Percentiles rank a stretch among this genome's conserved stretches.
These are phyloP conservation scores for Castanea crenata DNA, from an alignment of 306 rosid species.

Conservation along the genomic window DNA sequence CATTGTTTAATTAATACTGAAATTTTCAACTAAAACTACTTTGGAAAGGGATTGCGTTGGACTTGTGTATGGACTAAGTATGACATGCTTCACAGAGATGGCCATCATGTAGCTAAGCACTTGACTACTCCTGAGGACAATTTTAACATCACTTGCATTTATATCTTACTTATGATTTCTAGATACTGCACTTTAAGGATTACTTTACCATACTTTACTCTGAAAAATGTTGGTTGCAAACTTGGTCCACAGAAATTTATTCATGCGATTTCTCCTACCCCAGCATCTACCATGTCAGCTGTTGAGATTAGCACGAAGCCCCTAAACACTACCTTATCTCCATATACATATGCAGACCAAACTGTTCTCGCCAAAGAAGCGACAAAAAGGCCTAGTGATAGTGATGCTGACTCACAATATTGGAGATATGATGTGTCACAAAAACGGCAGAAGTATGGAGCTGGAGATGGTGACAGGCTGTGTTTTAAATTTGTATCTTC, in stretches of 20 bases:
- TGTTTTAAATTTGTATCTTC: slow-evolving; percentile 89
- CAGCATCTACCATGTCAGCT: slow-evolving; percentile 83
- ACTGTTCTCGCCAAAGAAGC: slow-evolving; percentile 39
- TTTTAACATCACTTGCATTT: background rate
- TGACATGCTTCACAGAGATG: slow-evolving; percentile 9
- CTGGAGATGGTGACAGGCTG: slow-evolving; percentile 56
- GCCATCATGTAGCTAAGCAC: background rate
- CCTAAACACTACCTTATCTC: slow-evolving; percentile 68
- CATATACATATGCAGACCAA: slow-evolving; percentile 49
- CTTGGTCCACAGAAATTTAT: slow-evolving; percentile 80
- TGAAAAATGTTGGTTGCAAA: background rate
- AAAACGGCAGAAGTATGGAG: slow-evolving; percentile 72
- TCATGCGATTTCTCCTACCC: slow-evolving; percentile 93
- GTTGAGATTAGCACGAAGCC: slow-evolving; percentile 69
- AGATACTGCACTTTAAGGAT: background rate
- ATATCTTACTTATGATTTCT: background rate
- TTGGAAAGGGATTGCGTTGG: background rate
- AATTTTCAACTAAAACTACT: background rate
- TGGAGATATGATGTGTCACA: slow-evolving; percentile 95
- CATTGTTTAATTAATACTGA: background rate
- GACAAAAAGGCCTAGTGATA: slow-evolving; percentile 58
- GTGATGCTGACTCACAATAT: slow-evolving; percentile 67
- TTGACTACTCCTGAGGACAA: background rate
- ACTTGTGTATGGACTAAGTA: slow-evolving; percentile 2
- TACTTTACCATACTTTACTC: background rate